These are phyloP conservation scores for Colletotrichum costaricense DNA, from an alignment of 2,329 filamentous ascomycete genomes.

Conservation along the genomic window DNA sequence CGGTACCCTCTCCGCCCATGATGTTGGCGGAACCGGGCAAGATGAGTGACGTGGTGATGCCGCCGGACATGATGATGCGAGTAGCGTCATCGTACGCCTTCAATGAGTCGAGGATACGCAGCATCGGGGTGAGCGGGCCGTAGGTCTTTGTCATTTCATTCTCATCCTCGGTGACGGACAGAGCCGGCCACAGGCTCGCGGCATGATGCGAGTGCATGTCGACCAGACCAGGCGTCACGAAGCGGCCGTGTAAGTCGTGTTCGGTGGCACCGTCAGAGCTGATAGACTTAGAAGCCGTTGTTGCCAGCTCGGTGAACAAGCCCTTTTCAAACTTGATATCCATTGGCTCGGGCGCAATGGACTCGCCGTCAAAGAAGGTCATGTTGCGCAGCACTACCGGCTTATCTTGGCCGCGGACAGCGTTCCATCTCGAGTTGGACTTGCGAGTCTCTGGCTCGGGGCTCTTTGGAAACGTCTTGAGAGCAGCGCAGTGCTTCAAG, in stretches of 20 bases:
- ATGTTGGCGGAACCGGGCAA: conserved; percentile 56
- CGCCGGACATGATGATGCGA: conserved; percentile 53
- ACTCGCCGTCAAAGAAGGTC: conserved; percentile 56
- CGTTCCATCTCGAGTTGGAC: conserved; percentile 54
- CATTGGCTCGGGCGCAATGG: conserved; percentile 43
- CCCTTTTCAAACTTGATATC: conserved; percentile 53
- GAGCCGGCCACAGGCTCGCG: conserved; percentile 46
- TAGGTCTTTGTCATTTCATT: conserved; percentile 49
- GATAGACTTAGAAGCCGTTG: conserved; percentile 32
- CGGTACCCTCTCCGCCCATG: conserved; percentile 56
- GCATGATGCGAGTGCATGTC: conserved; percentile 59
- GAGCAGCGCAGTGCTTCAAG: conserved; percentile 29
- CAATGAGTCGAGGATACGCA: conserved; percentile 51
- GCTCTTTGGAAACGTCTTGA: conserved; percentile 25
- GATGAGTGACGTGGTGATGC: conserved; percentile 57
- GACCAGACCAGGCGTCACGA: conserved; percentile 56
- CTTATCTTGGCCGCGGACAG: conserved; percentile 48
- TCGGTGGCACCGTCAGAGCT: conserved; percentile 36
- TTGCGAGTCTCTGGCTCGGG: conserved; percentile 21
- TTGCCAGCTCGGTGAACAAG: conserved; percentile 45
- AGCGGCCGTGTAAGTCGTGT: conserved; percentile 48
- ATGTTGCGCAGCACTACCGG: conserved; percentile 52
- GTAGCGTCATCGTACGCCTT: conserved; percentile 54
- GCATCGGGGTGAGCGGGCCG: conserved; percentile 50
- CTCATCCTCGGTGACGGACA: conserved; percentile 45